Conservation (phyloP, 2,329 filamentous ascomycete species). For the Blumeriella jaapii region DNA sequence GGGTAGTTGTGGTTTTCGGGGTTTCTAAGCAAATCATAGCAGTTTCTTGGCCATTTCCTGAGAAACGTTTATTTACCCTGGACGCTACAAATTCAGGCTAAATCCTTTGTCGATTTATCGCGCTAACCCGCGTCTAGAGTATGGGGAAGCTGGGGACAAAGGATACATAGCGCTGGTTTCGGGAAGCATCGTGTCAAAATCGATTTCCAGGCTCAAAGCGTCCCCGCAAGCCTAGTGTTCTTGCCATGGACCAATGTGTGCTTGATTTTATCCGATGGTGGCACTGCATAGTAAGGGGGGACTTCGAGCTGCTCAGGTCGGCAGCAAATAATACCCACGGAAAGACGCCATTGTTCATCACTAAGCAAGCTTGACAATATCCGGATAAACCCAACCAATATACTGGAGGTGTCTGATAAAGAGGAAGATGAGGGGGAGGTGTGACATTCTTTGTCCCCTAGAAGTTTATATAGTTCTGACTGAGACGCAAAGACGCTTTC, state of each 20-base stretch:
- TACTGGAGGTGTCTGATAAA: no score
- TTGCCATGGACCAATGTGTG: no score
- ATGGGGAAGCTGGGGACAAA: slow-evolving; percentile 1
- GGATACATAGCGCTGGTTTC: background rate
- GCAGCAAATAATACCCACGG: no score
- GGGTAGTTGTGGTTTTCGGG: no score
- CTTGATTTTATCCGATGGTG: no score
- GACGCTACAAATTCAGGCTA: slow-evolving; percentile 6
- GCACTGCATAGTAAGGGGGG: no score
- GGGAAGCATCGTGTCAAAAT: slow-evolving; percentile 1
- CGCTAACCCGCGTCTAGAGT: background rate
- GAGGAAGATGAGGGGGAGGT: background rate
- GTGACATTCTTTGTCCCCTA: background rate
- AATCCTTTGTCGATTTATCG: background rate
- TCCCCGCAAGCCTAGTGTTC: no score
- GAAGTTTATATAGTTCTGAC: slow-evolving; percentile 4
- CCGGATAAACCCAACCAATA: no score
- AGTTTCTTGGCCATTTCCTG: slow-evolving; percentile 5
- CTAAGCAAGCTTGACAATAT: no score
- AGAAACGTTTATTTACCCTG: slow-evolving; percentile 1
- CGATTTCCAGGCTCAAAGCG: background rate
- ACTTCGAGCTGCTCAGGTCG: no score
- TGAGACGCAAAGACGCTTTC: background rate
- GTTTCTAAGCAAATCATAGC: no score
- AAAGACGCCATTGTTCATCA: no score